A percentile compares a stretch with the other conserved stretches of the same genome.
phyloP scores from a whole-genome alignment of 208 protist genomes.

The Wallacemonas sp. region DNA sequence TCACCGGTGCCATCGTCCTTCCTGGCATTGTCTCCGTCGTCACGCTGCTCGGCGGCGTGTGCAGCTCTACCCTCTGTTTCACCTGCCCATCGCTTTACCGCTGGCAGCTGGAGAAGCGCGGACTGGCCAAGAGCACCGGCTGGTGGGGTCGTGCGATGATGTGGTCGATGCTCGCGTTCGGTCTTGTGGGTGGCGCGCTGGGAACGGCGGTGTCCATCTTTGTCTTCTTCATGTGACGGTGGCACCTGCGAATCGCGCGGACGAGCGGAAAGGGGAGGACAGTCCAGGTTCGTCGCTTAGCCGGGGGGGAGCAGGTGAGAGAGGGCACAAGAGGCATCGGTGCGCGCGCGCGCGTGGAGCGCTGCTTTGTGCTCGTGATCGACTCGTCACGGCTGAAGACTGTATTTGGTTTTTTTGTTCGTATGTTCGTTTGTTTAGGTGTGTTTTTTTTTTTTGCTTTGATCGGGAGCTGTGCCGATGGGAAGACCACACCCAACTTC shows the following conservation, averaged over 20 bases:
- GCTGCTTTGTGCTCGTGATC: no score
- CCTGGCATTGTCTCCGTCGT: constrained; percentile 62
- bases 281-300: no score
- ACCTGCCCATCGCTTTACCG: constrained; percentile 64
- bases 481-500: no score
- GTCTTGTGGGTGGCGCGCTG: constrained; percentile 25
- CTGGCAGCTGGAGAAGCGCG: constrained; percentile 37
- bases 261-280: no score
- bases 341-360: no score
- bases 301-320: no score
- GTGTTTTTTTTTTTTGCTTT: constrained; percentile 12
- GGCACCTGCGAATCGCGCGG: no score
- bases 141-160: constrained; percentile 27
- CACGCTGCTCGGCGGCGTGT: constrained; percentile 57
- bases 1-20: constrained; percentile 47
- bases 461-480: neutral
- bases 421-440: neutral
- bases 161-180: constrained; percentile 46
- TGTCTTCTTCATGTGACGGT: constrained; percentile 16
- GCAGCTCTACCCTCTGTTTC: constrained; percentile 65
- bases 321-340: no score
- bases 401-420: neutral
- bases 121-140: constrained; percentile 18
- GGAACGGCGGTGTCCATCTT: constrained; percentile 42
- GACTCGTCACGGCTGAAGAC: no score